Evolutionary conservation across 495 filamentous ascomycete species (phyloP).

Genomic region (Choiromyces venosus): DNA sequence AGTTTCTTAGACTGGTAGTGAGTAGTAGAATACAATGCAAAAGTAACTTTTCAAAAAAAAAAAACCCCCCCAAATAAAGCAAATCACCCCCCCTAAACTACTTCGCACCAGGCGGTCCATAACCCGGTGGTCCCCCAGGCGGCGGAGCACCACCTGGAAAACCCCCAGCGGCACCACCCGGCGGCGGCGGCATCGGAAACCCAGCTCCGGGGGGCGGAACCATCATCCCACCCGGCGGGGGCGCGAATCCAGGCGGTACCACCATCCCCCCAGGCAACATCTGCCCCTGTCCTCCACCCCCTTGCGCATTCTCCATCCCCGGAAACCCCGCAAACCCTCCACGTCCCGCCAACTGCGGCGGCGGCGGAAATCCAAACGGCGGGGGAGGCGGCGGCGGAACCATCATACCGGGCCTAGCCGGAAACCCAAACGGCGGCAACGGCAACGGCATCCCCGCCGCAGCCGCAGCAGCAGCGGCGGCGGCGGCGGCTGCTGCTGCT

Average conservation of each 20-base stretch:
- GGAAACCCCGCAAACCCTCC: constrained; percentile 41
- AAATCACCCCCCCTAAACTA: constrained; percentile 3
- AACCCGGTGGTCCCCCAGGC: constrained; percentile 27
- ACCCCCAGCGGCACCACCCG: constrained; percentile 16
- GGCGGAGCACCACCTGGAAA: constrained; percentile 11
- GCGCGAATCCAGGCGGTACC: constrained; percentile 41
- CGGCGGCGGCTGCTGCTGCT: too few relatives aligned
- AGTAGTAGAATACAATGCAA: not conserved
- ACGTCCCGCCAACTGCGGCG: constrained; percentile 33
- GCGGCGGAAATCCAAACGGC: constrained; percentile 42
- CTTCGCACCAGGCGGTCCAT: constrained; percentile 25
- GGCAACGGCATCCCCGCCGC: not conserved
- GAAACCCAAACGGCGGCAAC: constrained; percentile 60
- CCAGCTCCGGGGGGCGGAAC: constrained; percentile 27
- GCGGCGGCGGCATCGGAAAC: constrained; percentile 17
- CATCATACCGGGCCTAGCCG: constrained; percentile 45
- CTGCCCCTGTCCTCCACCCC: constrained; percentile 17
- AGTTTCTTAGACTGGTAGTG: too few relatives aligned
- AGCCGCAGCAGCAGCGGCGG: too few relatives aligned
- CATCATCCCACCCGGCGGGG: constrained; percentile 26
- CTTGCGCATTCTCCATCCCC: constrained; percentile 20
- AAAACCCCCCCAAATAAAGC: too few relatives aligned
- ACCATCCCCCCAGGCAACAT: constrained; percentile 5
- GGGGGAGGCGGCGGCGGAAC: constrained; percentile 45
- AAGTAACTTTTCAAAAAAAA: constrained; percentile 26